Conservation (phyloP, 176 grass and related monocot genomes). For the Alloteropsis semialata region DNA sequence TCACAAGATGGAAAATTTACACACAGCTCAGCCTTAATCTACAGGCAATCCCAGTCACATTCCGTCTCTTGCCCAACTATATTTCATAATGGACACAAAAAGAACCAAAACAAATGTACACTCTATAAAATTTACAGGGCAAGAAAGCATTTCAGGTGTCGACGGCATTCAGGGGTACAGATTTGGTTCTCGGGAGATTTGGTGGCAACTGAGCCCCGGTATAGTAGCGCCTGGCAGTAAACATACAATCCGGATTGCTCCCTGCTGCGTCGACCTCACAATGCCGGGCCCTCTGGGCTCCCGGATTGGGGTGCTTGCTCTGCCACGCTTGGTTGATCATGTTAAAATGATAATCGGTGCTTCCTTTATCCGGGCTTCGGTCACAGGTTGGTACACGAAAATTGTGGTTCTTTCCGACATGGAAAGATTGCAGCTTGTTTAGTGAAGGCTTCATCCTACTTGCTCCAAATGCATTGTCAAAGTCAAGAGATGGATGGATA, state of each 20-base stretch:
- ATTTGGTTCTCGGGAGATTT: slow-evolving; percentile 48
- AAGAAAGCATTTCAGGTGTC: slow-evolving; percentile 39
- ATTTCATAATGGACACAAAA: slow-evolving; percentile 37
- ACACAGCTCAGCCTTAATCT: slow-evolving; percentile 37
- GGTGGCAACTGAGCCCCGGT: slow-evolving; percentile 31
- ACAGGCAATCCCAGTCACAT: slow-evolving; percentile 13
- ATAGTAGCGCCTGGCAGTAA: slow-evolving; percentile 49
- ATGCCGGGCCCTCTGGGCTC: slow-evolving; percentile 45
- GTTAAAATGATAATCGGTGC: not conserved
- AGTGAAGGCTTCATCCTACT: slow-evolving; percentile 34
- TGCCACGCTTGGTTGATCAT: slow-evolving; percentile 1
- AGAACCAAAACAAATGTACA: slow-evolving; percentile 50
- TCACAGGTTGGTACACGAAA: slow-evolving; percentile 47
- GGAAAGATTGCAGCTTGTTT: slow-evolving; percentile 73
- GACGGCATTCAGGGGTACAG: slow-evolving; percentile 37
- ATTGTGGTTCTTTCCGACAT: slow-evolving; percentile 72
- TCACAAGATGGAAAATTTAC: slow-evolving; percentile 23
- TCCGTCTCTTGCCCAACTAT: slow-evolving; percentile 30
- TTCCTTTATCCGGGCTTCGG: slow-evolving; percentile 28
- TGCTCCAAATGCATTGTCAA: slow-evolving; percentile 32
- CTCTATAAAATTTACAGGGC: slow-evolving; percentile 35
- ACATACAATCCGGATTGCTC: slow-evolving; percentile 27
- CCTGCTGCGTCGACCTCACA: slow-evolving; percentile 20
- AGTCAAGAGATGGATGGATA: slow-evolving; percentile 56
- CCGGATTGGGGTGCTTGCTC: slow-evolving; percentile 10